These are phyloP conservation scores for Hypericum perforatum DNA, from an alignment of 345 rosid genomes.

Conservation along the genomic window DNA sequence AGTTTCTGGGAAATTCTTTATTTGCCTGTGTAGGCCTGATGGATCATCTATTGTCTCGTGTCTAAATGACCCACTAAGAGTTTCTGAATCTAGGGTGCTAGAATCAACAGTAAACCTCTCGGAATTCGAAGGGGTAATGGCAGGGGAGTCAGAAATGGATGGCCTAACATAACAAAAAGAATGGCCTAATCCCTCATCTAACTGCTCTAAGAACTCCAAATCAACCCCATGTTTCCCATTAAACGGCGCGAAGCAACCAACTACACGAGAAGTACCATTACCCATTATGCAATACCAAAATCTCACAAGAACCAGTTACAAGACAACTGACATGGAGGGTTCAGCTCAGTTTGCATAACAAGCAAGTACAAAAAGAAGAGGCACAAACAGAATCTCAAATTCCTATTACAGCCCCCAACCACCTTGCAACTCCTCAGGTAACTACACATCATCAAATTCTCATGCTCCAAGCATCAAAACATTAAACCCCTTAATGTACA, in stretches of 20 bases:
- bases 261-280: slow-evolving; percentile 90
- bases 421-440: slow-evolving; percentile 32
- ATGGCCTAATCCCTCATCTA: slow-evolving; percentile 95
- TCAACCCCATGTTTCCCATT: slow-evolving; percentile 70
- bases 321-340: slow-evolving; percentile 33
- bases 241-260: slow-evolving; percentile 82
- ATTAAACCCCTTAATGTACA: neutral
- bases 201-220: slow-evolving; percentile 71
- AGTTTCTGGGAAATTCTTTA: slow-evolving; percentile 65
- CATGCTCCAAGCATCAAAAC: slow-evolving; percentile 25
- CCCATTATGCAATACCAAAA: slow-evolving; percentile 49
- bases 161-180: slow-evolving; percentile 97
- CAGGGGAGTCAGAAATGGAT: slow-evolving; percentile 70
- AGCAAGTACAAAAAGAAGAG: slow-evolving; percentile 37
- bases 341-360: slow-evolving; percentile 42
- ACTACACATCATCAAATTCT: slow-evolving; percentile 50
- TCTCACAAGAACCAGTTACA: slow-evolving; percentile 23
- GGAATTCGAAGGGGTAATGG: slow-evolving; percentile 80
- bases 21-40: slow-evolving; percentile 38
- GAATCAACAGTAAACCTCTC: slow-evolving; percentile 96
- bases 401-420: slow-evolving; percentile 50
- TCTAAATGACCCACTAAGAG: slow-evolving; percentile 73
- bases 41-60: slow-evolving; percentile 70
- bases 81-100: slow-evolving; percentile 86
- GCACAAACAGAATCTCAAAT: slow-evolving; percentile 31